Base-by-base conservation (phyloP, 2,329 filamentous ascomycete species). In the Penicillium sp. region DNA sequence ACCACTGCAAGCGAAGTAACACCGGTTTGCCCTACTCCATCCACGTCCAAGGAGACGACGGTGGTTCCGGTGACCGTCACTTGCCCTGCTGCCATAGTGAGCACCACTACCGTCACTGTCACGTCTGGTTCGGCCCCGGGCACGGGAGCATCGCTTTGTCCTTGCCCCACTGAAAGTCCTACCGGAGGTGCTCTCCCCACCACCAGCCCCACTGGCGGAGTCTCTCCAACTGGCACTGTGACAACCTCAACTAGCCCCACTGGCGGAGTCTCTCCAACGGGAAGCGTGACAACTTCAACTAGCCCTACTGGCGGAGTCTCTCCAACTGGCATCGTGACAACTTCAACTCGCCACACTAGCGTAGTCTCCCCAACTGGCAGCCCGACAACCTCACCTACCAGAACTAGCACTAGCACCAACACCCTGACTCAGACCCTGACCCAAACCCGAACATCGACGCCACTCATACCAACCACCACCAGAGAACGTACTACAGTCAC, bases 51-150 rank as follows among this genome's bases (percentile, higher is more conserved):
- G 50, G 50, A 48, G 15, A 53, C 55, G 4, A 43, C 40, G 3
- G 50, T 54, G 3, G n/a, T 57, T n/a, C 50, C 55, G 1, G 55
- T 57, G 13, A 57, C 55, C 3, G 37, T 54, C 2, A 54, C 50
- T n/a, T 57, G 55, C 12, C 55, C 55, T 23, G 41, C 37, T 23
- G 50, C 25, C 4, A 6, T 41, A 6, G 29, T 50, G n/a, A 56
- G 54, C 53, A 56, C 54, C 12, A 29, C 51, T 3, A 54, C 50
- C 4, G 42, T 57, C 25, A 55, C 52, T 9, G 52, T 55, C 29
- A 54, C 53, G 29, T 21, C 50, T 42, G 38, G 38, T 17, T 0
- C 42, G 15, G 33, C 19, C 1, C 5, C 31, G 6, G 42, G 27
- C 15, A 6, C 23, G 15, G 19, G 13, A 23, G 3, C 29, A 31